Evolutionary conservation across 805 yeast genomes (phyloP), one percentile per base, ranked within the genome.

Genomic region (Metschnikowia matae): DNA sequence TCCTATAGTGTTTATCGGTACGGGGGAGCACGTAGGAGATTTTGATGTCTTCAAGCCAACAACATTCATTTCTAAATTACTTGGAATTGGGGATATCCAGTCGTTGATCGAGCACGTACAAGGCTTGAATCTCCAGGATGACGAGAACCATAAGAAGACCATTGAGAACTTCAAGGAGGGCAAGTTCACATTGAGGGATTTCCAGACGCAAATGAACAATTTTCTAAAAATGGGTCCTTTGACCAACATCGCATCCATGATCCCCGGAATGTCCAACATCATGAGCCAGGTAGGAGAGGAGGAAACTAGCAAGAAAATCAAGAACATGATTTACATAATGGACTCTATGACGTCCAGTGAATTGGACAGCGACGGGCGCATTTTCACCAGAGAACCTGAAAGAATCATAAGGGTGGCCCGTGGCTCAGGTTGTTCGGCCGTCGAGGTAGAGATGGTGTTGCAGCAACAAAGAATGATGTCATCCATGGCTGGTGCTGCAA

Each of bases 211-310:
- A 69, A 87, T 92, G 95, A 86, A 87, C 66, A 92, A 91, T 58
- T 87, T 94, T 60, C 77, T 92, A 81, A 94, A 94, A 68, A 89
- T 94, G 96, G 99, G 99, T 1, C 97, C 98, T 3, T 71, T 92
- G 48, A 84, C 96, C 21, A 91, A 94, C 65, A 89, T 92, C 55
- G 97, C 97, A 2, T 82, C 86, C 48, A 92, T 92, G 97, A 83
- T 92, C 52, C 99, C 99, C 0, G 89, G 97, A 62, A 81, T 90
- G 71, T 82, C 91, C 35, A 83, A 81, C 57, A 78, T 92, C 77
- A 85, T 92, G 80, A 82, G 79, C 47, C 92, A 88, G 66, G 83
- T 89, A 40, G 94, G 96, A 26, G 97, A 90, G 65, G 96, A 89
- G 60, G 98, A 94, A 61, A 85, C 96, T 0, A 81, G 89, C n/a